Evolutionary conservation across 176 grass and related monocot species (phyloP), one percentile per base, ranked within the genome.

Genomic region (Cymbopogon citratus): DNA sequence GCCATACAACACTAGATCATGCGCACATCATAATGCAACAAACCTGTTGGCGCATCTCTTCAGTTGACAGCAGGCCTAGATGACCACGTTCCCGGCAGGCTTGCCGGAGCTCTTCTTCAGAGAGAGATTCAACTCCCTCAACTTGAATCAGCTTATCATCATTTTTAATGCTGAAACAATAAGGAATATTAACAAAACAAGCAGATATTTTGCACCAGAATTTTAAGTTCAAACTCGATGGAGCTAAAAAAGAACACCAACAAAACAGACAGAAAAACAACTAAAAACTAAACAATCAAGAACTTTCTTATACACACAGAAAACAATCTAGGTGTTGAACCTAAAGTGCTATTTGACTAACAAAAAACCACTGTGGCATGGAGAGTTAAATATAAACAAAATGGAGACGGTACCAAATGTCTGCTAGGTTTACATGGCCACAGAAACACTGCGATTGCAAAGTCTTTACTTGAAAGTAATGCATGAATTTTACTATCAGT

Each of bases 41-140:
- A 85, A 99, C 92, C 96, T 99, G 96, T 75, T 91, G 85, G 15
- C 92, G 80, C 96, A 99, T 99, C 81, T 95, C 96, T 87, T 95
- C 96, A 16, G 82, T 93, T 60, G 96, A 95, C 75, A 93, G 85
- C 80, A 99, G 79, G 21, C 96, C 96, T 79, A 99, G 87, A 71
- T 95, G 88, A 48, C 91, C 96, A 72, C 96, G 85, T 82, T 99
- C 96, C 68, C 87, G 89, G 75, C 91, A 99, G 74, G 96, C 96
- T 87, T 95, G 96, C 73, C 96, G 87, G 77, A 99, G 90, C 78
- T 99, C 96, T 74, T 99, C 92, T 89, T 95, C 92, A 81, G 92
- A 93, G 80, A 99, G 96, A 91, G 92, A 88, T 72, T 99, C 96
- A 31, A 99, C 71, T 62, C 89, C 91, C 81, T 99, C 96, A 43